Percentiles rank a stretch among this genome's conserved stretches.
phyloP scores from a whole-genome alignment of 140 eudicot genomes.

The Erigeron philadelphicus region DNA sequence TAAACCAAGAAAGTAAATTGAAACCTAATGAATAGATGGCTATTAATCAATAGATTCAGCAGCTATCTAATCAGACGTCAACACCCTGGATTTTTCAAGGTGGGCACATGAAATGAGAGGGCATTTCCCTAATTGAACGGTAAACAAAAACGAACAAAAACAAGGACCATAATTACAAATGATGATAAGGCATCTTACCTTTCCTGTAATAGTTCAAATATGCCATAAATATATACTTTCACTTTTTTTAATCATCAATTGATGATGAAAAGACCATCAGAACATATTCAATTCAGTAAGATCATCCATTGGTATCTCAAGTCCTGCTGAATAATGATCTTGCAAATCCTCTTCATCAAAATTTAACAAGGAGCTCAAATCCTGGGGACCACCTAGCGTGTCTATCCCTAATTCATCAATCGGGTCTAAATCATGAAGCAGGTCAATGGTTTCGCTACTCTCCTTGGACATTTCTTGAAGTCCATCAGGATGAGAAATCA shows the following conservation, averaged over 20 bases:
- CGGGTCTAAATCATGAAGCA: slow-evolving; percentile 49
- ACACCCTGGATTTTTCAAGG: slow-evolving; percentile 22
- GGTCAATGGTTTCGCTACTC: slow-evolving; percentile 33
- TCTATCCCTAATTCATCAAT: slow-evolving; percentile 64
- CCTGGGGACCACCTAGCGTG: slow-evolving; percentile 53
- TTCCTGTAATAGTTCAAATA: slow-evolving; percentile 24
- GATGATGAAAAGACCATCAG: slow-evolving; percentile 24
- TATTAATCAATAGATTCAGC: no score
- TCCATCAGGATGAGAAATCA: slow-evolving; percentile 31
- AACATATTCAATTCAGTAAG: slow-evolving; percentile 64
- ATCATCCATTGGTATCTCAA: slow-evolving; percentile 92
- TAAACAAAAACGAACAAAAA: slow-evolving; percentile 3
- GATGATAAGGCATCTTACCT: slow-evolving; percentile 28
- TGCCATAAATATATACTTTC: slow-evolving; percentile 35
- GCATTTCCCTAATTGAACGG: slow-evolving; percentile 7
- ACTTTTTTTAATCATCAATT: slow-evolving; percentile 15
- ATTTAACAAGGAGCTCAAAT: slow-evolving; percentile 58
- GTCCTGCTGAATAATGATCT: slow-evolving; percentile 65
- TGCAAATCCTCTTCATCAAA: slow-evolving; percentile 66
- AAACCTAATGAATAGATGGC: no score
- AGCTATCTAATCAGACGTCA: no score
- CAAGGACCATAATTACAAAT: slow-evolving; percentile 34
- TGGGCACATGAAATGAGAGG: slow-evolving; percentile 1
- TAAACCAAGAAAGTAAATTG: no score
- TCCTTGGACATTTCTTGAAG: slow-evolving; percentile 32